Base-by-base conservation (phyloP, 2,329 filamentous ascomycete genomes). In the Verticillium longisporum region DNA sequence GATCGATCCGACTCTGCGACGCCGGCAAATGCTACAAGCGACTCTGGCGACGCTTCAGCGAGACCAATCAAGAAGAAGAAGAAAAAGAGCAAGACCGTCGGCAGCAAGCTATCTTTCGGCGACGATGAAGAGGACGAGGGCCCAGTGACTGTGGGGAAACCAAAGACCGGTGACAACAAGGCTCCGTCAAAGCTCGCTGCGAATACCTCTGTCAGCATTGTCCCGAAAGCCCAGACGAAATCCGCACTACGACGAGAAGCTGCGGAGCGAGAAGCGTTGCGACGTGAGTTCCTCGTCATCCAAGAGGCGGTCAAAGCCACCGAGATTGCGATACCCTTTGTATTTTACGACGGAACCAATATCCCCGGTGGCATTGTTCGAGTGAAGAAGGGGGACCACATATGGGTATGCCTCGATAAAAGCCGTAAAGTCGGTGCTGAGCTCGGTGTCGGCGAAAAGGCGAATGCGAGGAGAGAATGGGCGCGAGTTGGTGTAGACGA, bases 321-420 rank as follows among this genome's bases (percentile, higher is more conserved):
- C 9, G 93, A 97, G 70, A 90, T 99, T 60, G 83, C 90, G 15
- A 88, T 99, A 36, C 95, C 95, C 0, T 99, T 98, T 73, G 91
- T 98, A 3, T 98, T 98, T 72, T 98, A 97, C 76, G 94, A 98
- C 67, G 95, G 95, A 15, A 91, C 91, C 26, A 94, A 96, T 72
- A 89, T 90, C 11, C 90, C 93, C 0, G 92, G 92, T 15, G 93
- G 94, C 1, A 84, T 84, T 14, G 93, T 94, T 56, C 88, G 88
- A 62, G 85, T 98, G 58, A 96, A 92, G 74, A 99, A 99, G 75
- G 94, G 95, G 10, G 95, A 98, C 70, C 89, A 87, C 61, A 82
- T 96, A 32, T 98, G 95, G 94, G 78, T 97, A 1, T 97, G 98
- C 66, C 78, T 99, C 3, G 95, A 99, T 74, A 88, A 90, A 70